Conservation (phyloP, 495 filamentous ascomycete species). For the Xylaria palmicola region DNA sequence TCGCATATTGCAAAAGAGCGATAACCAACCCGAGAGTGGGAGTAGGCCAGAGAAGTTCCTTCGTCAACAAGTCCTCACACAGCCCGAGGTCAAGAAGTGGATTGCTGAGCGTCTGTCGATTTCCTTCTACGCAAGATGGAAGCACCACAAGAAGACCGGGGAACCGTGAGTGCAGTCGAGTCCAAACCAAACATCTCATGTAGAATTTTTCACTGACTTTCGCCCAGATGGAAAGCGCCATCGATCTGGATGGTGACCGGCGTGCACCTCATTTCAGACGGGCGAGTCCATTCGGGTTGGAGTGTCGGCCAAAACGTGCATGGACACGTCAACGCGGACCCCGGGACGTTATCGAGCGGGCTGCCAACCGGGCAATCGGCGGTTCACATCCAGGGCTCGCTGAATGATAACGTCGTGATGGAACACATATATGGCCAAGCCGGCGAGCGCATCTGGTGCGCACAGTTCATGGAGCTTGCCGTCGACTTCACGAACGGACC, state of each 20-base stretch:
- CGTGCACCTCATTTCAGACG: slow-evolving; percentile 8
- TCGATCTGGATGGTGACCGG: slow-evolving; percentile 10
- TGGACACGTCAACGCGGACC: background rate
- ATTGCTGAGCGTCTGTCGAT: slow-evolving; percentile 5
- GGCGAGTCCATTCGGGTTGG: slow-evolving; percentile 10
- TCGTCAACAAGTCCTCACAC: slow-evolving; percentile 7
- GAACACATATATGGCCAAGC: slow-evolving; percentile 3
- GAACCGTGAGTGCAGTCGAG: slow-evolving; percentile 4
- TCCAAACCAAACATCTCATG: background rate
- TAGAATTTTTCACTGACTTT: background rate
- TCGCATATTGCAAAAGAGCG: background rate
- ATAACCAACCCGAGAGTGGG: background rate
- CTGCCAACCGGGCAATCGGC: background rate
- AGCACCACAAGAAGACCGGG: slow-evolving; percentile 7
- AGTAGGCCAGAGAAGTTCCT: slow-evolving; percentile 6
- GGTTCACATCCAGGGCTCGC: background rate
- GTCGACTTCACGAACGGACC: slow-evolving; percentile 9
- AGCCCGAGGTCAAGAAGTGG: slow-evolving; percentile 12
- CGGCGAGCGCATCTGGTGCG: slow-evolving; percentile 9
- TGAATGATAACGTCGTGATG: background rate
- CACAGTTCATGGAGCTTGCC: slow-evolving; percentile 13
- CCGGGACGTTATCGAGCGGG: background rate
- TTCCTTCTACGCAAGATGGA: slow-evolving; percentile 1
- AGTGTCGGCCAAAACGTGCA: background rate
- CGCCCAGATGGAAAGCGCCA: slow-evolving; percentile 1